These are phyloP conservation scores for Litsea cubeba DNA, from an alignment of 164 flowering plant genomes.

Conservation along the genomic window DNA sequence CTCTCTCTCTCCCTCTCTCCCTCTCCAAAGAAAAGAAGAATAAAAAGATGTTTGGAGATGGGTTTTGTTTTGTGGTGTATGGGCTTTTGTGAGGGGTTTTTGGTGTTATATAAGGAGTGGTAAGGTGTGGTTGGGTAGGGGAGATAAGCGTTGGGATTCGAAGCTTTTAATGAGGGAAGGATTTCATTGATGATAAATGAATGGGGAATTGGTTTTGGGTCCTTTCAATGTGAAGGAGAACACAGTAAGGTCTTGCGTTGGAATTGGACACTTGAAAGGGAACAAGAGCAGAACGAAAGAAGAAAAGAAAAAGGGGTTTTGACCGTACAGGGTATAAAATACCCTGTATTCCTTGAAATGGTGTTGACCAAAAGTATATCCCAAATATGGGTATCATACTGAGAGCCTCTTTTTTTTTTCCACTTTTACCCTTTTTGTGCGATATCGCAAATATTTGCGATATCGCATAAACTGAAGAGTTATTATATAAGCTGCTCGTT, in stretches of 20 bases:
- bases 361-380: too few relatives aligned
- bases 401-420: too few relatives aligned
- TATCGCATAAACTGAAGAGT: too few relatives aligned
- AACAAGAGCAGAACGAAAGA: neutral
- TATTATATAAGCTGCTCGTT: too few relatives aligned
- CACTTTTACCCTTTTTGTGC: too few relatives aligned
- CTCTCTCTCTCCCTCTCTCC: too few relatives aligned
- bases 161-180: neutral
- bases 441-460: too few relatives aligned
- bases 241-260: conserved; percentile 2
- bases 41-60: neutral
- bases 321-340: too few relatives aligned
- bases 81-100: neutral
- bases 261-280: neutral
- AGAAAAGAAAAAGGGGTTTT: neutral
- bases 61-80: neutral
- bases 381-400: too few relatives aligned
- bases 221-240: neutral
- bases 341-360: too few relatives aligned
- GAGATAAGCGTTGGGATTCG: neutral
- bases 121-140: neutral
- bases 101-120: neutral
- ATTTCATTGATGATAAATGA: neutral
- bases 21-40: neutral
- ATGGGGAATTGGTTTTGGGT: neutral